A percentile compares a stretch with the other conserved stretches of the same genome.
Conservation (phyloP, 1,139 yeast genomes). For the Hansenula lynferdii region DNA sequence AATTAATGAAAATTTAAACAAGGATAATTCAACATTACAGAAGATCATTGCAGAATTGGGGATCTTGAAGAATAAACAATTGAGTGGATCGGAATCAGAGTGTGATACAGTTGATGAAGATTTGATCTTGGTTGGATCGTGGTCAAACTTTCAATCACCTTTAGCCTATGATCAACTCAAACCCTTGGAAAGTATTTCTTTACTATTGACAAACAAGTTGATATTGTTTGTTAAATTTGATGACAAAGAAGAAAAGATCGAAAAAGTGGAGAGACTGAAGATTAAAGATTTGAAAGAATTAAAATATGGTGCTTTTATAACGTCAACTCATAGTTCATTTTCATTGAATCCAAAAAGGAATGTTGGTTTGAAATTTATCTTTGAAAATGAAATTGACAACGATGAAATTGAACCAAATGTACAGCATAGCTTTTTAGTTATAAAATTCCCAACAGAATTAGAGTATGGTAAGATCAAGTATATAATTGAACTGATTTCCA, state of each 20-base stretch:
- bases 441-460: slow-evolving; percentile 25
- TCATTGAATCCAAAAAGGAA: slow-evolving; percentile 25
- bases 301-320: slow-evolving; percentile 26
- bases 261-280: slow-evolving; percentile 13
- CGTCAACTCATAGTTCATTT: slow-evolving; percentile 21
- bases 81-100: slow-evolving; percentile 96
- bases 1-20: slow-evolving; percentile 20
- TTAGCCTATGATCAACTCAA: slow-evolving; percentile 15
- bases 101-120: slow-evolving; percentile 67
- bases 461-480: slow-evolving; percentile 21
- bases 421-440: slow-evolving; percentile 12
- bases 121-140: slow-evolving; percentile 19
- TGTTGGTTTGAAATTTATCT: slow-evolving; percentile 27
- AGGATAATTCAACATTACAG: slow-evolving; percentile 38
- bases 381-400: slow-evolving; percentile 3
- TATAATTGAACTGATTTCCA: slow-evolving; percentile 24
- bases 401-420: neutral
- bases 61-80: slow-evolving; percentile 63
- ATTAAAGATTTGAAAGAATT: slow-evolving; percentile 18
- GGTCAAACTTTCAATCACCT: slow-evolving; percentile 19
- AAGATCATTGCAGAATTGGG: slow-evolving; percentile 76
- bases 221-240: slow-evolving; percentile 24
- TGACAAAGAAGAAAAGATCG: slow-evolving; percentile 15
- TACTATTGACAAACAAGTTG: slow-evolving; percentile 18
- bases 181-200: slow-evolving; percentile 12